Evolutionary conservation across 257 asterid species (phyloP), one percentile per base, ranked within the genome.

Genomic region (Coffea canephora): DNA sequence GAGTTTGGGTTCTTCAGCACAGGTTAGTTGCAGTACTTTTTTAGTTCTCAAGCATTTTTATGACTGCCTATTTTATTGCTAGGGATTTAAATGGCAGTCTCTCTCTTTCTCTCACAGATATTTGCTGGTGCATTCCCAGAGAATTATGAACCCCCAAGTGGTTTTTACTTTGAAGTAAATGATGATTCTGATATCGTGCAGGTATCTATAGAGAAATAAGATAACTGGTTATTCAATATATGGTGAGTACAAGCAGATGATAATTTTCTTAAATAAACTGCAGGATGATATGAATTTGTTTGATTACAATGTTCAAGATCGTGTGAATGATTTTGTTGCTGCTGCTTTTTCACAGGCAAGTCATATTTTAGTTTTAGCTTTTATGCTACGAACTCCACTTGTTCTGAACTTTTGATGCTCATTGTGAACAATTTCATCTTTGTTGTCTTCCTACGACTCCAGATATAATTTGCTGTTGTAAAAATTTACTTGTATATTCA

Each of bases 91-190:
- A n/a, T 4, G 13, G 45, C 43, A 16, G n/a, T 71, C 74, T 57
- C 3, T 19, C 36, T 7, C 48, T 36, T 57, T 48, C 61, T 69
- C 19, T 7, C 67, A 67, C 92, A 96, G 99, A 96, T 96, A 84
- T 96, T 96, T 89, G 45, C 99, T 41, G 99, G 97, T 80, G 96
- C 98, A 85, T 96, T 96, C 86, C 93, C 97, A 54, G 88, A 91
- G 79, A 89, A 94, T 83, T 96, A 96, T 79, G 97, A 94, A 77
- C 98, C 99, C 59, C 99, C 99, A 13, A 81, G 82, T 57, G 89
- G 95, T 69, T 96, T 94, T 83, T 80, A 94, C 89, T 96, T 84
- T 79, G 99, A 96, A 84, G 88, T 94, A 84, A 89, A 91, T 85
- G 97, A 89, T 52, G 90, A 87, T 77, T 91, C 97, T 45, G 89